Base-by-base conservation (phyloP, 202 grass and related monocot species). In the Alloteropsis angusta region DNA sequence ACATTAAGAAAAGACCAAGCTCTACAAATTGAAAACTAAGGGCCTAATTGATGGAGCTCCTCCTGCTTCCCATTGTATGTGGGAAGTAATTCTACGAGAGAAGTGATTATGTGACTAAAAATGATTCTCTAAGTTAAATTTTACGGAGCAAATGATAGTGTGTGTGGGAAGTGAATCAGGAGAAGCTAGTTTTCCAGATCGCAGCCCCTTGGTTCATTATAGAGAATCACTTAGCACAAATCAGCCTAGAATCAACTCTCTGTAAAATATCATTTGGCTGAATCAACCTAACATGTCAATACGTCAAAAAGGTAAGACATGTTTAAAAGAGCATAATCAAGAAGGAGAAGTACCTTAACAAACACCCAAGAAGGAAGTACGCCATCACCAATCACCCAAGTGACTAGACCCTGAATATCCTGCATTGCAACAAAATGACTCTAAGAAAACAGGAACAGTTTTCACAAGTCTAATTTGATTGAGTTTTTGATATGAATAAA, bases 381-480 rank as follows among this genome's bases (percentile, higher is more conserved):
- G 58, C 95, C 92, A 28, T 98, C 92, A 70, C 92, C 95, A 77
- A 95, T 76, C 73, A 93, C 92, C 95, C 92, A 98, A 57, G 87
- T 90, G 41, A 95, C 67, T 34, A 98, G 72, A 55, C 89, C 95
- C 82, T 95, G 89, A 81, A 98, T 53, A 74, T 98, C 92, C 95
- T 98, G 87, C 47, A 11, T 76, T 72, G 81, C 22, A 92, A 82
- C 28, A 17, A 84, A 63, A 88, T 83, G 74, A 14, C 17, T n/a
- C n/a, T 77, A 72, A 30, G 11, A 71, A 50, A 71, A 49, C 18
- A 66, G 76, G 5, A 60, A 57, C 23, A 79, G 5, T 71, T n/a
- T n/a, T 67, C 32, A 66, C 12, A 18, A 15, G 49, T 28, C 19
- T 72, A 50, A 38, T 59, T 71, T 47, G 16, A 65, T 26, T 43